Evolutionary conservation across 108 stramenopile species (phyloP), one percentile per base, ranked within the genome.

Genomic region (Epithemia pelagica): DNA sequence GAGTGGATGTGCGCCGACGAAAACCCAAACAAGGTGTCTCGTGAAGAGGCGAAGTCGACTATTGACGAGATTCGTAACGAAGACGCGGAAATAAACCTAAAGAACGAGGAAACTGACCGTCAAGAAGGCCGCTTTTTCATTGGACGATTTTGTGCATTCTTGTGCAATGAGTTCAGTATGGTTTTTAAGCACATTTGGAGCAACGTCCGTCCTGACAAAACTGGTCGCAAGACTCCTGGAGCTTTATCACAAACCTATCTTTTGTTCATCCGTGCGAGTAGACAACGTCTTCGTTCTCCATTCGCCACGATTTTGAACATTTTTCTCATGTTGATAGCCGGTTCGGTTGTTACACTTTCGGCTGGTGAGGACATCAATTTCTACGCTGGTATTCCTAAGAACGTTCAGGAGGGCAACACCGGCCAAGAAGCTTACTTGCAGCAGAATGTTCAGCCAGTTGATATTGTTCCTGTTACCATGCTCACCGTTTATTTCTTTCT

Each of bases 1-100:
- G 25, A 23, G 1, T 65, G 65, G 65, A 29, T 52, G 18, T 52
- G 28, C 10, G 27, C 46, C 7, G 46, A 24, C 26, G 65, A 65
- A 28, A 65, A 65, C 61, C 61, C 31, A 29, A 21, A 62, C 30
- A 62, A 19, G 18, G 5, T 0, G 15, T 62, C 61, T 21, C 30
- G 26, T 28, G 30, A 30, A 28, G n/a, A 62, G 24, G 31, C 24
- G 10, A 22, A 53, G 21, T 7, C 7, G 56, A 23, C 26, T 26
- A 57, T 23, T 3, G 56, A 57, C 3, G 26, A 27, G 25, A 27
- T 57, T 19, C 56, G 22, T 21, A n/a, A 7, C 7, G 26, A 27
- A 57, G 56, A 27, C 15, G 5, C 37, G 37, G 10, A 46, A 57
- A 57, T n/a, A 3, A 23, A 27, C 5, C 18, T 19, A 23, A 21